phyloP scores from a whole-genome alignment of 805 yeast species.

The Yarrowia alimentaria region DNA sequence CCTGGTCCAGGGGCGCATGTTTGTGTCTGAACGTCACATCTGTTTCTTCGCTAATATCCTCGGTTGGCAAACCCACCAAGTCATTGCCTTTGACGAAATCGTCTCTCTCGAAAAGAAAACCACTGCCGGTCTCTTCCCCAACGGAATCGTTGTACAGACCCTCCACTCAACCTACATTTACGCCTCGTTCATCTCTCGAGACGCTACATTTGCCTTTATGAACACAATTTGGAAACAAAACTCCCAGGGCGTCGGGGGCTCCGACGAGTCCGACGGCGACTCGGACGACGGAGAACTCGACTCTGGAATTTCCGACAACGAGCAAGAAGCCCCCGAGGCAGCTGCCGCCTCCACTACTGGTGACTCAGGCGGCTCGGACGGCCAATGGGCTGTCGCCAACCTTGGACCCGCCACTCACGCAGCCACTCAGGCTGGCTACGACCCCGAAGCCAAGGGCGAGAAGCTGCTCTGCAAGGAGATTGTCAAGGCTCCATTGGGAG shows the following conservation, averaged over 20 bases:
- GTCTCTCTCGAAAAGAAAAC: conserved; percentile 71
- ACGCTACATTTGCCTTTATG: conserved; percentile 68
- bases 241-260: conserved; percentile 27
- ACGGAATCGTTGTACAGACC: conserved; percentile 76
- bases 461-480: conserved; percentile 52
- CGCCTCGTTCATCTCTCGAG: conserved; percentile 85
- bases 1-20: conserved; percentile 81
- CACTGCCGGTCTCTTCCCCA: conserved; percentile 88
- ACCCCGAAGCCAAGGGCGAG: conserved; percentile 50
- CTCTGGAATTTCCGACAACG: conserved; percentile 27
- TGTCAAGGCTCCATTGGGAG: conserved; percentile 73
- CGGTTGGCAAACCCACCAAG: conserved; percentile 86
- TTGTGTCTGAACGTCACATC: conserved; percentile 70
- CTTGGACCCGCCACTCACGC: conserved; percentile 66
- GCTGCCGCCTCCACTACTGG: conserved; percentile 15
- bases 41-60: conserved; percentile 85
- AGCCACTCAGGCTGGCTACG: conserved; percentile 52
- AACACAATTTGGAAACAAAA: conserved; percentile 61
- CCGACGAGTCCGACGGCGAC: conserved; percentile 24
- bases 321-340: conserved; percentile 1
- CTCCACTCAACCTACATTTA: conserved; percentile 64
- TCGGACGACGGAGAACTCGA: conserved; percentile 29
- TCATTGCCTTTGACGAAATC: conserved; percentile 70
- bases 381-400: conserved; percentile 41
- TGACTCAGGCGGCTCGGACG: conserved; percentile 18